Conservation (phyloP, 2,329 filamentous ascomycete species). For the Trichoderma sp. region DNA sequence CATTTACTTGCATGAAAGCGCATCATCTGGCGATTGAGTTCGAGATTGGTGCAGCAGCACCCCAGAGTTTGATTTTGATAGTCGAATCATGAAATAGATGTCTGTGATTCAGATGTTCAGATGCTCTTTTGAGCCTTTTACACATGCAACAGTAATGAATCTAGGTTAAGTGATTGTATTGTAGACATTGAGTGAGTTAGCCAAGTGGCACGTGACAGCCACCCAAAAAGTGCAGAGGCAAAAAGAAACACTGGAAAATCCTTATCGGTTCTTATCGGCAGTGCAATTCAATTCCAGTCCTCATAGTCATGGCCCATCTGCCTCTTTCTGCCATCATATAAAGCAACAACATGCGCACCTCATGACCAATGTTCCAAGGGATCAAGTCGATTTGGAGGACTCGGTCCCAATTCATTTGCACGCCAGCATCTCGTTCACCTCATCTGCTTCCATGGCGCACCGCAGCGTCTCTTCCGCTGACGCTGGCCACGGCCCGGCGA, state of each 20-base stretch:
- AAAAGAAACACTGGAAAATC: not conserved
- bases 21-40: constrained; percentile 1
- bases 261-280: constrained; percentile 17
- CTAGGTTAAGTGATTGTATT: not conserved
- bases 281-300: not conserved
- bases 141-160: too few relatives aligned
- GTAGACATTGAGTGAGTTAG: not conserved
- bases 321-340: not conserved
- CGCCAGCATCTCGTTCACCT: constrained; percentile 28
- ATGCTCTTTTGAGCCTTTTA: not conserved
- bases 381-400: constrained; percentile 47
- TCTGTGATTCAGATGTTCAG: not conserved
- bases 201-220: constrained; percentile 21
- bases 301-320: not conserved
- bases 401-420: constrained; percentile 37
- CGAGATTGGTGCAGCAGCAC: not conserved
- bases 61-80: not conserved
- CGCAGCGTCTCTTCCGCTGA: not conserved
- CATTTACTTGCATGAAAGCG: not conserved
- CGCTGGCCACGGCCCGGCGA: not conserved
- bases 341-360: constrained; percentile 37
- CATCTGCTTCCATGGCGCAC: constrained; percentile 24
- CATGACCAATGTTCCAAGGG: constrained; percentile 51
- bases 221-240: not conserved
- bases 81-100: not conserved